These are phyloP conservation scores for Ceratocystis cacaofunesta DNA, from an alignment of 2,329 filamentous ascomycete genomes.

Conservation along the genomic window DNA sequence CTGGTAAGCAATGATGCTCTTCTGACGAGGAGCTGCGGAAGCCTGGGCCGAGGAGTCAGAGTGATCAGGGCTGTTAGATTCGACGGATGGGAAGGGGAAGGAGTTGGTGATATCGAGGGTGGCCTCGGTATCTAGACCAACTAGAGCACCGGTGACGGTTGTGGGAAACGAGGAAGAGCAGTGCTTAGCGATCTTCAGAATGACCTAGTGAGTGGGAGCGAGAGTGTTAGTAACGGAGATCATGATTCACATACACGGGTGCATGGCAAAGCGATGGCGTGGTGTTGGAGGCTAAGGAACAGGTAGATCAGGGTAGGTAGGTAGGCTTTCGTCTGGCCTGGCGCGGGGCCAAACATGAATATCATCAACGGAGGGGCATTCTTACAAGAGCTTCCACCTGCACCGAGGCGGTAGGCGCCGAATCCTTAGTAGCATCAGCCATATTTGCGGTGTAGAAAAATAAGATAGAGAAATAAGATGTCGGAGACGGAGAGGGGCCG, in stretches of 20 bases:
- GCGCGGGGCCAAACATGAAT: conserved; percentile 24
- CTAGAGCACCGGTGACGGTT: conserved; percentile 73
- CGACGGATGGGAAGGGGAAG: conserved; percentile 82
- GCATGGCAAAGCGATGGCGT: background rate
- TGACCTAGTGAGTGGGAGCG: conserved; percentile 42
- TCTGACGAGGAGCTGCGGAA: conserved; percentile 78
- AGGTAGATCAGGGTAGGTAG: conserved; percentile 14
- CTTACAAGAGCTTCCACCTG: conserved; percentile 89
- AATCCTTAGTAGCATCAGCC: conserved; percentile 47
- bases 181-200: conserved; percentile 98
- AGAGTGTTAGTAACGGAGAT: conserved; percentile 1
- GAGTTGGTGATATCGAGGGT: conserved; percentile 83
- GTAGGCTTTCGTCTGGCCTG: conserved; percentile 11
- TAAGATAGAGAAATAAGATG: conserved; percentile 1
- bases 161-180: conserved; percentile 78
- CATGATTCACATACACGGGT: background rate
- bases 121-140: conserved; percentile 78
- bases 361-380: conserved; percentile 17
- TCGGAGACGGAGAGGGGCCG: background rate
- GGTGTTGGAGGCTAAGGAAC: background rate
- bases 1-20: conserved; percentile 78
- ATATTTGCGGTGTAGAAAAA: conserved; percentile 26
- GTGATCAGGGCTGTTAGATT: conserved; percentile 54
- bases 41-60: conserved; percentile 62
- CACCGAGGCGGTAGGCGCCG: conserved; percentile 61